Percentiles rank a stretch among this genome's conserved stretches.
Evolutionary conservation across 257 asterid genomes (phyloP).

Genomic region (Salvia splendens): DNA sequence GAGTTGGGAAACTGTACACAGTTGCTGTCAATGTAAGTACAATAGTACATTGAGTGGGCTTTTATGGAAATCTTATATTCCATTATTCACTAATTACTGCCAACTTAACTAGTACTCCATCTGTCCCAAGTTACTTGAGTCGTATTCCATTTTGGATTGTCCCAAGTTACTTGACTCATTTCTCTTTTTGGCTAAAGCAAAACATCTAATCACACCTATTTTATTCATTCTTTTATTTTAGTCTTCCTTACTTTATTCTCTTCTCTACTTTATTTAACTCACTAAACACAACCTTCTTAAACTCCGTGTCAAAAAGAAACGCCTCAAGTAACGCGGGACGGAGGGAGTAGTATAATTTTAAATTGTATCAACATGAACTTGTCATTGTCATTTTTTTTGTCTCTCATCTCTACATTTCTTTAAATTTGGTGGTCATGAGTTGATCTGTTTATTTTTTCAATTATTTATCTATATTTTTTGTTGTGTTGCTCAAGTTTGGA

Average conservation of each 20-base stretch:
- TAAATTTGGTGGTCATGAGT: conserved; percentile 5
- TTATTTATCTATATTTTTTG: conserved; percentile 11
- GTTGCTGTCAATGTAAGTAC: conserved; percentile 82
- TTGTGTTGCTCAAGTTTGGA: conserved; percentile 26
- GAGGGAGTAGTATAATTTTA: too few species aligned
- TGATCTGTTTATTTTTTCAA: not conserved
- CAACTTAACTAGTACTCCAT: conserved; percentile 23
- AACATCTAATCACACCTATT: too few species aligned
- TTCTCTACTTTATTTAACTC: too few species aligned
- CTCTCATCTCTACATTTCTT: conserved; percentile 14
- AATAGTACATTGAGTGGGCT: conserved; percentile 41
- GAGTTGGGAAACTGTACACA: conserved; percentile 85
- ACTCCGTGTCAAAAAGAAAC: too few species aligned
- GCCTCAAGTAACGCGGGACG: too few species aligned
- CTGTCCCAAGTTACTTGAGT: too few species aligned
- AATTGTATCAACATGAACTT: conserved; percentile 17
- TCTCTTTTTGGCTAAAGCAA: too few species aligned
- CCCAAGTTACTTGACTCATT: too few species aligned
- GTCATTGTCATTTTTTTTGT: not conserved
- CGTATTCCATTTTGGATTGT: too few species aligned
- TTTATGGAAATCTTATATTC: conserved; percentile 22
- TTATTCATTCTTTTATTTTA: too few species aligned
- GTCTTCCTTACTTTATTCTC: too few species aligned
- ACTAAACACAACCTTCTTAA: too few species aligned
- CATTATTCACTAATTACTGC: conserved; percentile 1